Evolutionary conservation across 2,329 filamentous ascomycete species (phyloP).

Genomic region (Pseudogymnoascus sp.): DNA sequence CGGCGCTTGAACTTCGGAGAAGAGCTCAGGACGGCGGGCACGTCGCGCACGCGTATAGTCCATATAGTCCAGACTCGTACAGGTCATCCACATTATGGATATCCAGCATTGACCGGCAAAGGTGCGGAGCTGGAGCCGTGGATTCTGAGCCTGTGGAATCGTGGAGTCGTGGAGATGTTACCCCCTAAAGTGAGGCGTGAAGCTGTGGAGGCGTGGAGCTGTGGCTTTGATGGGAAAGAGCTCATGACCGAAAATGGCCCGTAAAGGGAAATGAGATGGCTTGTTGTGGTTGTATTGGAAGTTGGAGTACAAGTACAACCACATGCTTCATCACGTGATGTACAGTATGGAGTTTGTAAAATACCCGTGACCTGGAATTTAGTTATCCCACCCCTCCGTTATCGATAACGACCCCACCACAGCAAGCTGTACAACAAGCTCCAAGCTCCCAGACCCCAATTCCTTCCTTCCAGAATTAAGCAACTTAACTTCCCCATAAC

Average conservation of each 20-base stretch:
- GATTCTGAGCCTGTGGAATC: neutral
- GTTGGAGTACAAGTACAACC: neutral
- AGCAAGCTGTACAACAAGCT: neutral
- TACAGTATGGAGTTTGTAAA: too few relatives aligned
- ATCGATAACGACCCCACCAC: neutral
- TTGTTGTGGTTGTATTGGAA: neutral
- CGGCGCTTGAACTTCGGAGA: neutral
- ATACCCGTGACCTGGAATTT: neutral
- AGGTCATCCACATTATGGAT: neutral
- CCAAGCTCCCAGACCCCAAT: neutral
- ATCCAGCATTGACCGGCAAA: neutral
- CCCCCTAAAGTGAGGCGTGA: neutral
- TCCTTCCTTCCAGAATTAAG: neutral
- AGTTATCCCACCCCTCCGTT: neutral
- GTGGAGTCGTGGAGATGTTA: neutral
- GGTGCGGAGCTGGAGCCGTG: neutral
- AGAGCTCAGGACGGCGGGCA: neutral
- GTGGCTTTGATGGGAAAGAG: neutral
- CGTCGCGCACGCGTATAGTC: neutral
- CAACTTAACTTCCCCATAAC: neutral
- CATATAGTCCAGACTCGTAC: neutral
- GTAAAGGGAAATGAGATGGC: neutral
- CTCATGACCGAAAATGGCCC: neutral
- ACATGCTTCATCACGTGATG: neutral
- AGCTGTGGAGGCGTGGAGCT: neutral